These are phyloP conservation scores for Breynia disticha DNA, from an alignment of 441 rosid genomes.

Conservation along the genomic window DNA sequence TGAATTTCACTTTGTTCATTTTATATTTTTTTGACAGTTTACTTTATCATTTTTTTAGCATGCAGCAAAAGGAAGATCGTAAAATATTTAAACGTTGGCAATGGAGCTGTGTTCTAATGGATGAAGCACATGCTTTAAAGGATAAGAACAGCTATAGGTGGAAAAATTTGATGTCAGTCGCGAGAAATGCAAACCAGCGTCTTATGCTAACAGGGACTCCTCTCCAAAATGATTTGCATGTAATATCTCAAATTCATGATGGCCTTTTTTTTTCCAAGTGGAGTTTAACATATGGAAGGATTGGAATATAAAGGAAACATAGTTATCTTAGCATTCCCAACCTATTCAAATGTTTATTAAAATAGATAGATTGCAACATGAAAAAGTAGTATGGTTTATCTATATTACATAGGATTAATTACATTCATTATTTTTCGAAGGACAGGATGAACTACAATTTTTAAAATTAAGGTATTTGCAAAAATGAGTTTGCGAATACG, in stretches of 20 bases:
- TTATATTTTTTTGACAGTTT: too few species aligned
- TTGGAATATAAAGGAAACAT: too few species aligned
- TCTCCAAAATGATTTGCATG: slow-evolving; percentile 93
- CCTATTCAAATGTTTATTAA: background rate
- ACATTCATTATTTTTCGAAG: too few species aligned
- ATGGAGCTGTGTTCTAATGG: slow-evolving; percentile 98
- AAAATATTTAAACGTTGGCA: slow-evolving; percentile 76
- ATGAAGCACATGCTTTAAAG: slow-evolving; percentile 96
- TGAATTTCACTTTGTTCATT: slow-evolving; percentile 3
- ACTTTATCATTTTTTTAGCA: slow-evolving; percentile 37
- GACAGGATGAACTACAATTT: too few species aligned
- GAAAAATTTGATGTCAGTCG: slow-evolving; percentile 90
- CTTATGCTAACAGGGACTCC: slow-evolving; percentile 97
- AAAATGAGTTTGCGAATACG: too few species aligned
- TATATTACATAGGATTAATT: too few species aligned
- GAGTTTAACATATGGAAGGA: background rate
- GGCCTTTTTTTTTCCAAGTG: background rate
- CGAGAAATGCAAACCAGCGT: slow-evolving; percentile 90
- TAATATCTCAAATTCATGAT: slow-evolving; percentile 14
- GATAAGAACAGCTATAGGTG: slow-evolving; percentile 94
- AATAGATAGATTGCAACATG: too few species aligned
- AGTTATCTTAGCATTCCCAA: too few species aligned
- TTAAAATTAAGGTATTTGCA: too few species aligned
- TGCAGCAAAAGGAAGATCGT: slow-evolving; percentile 94
- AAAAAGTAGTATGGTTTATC: too few species aligned